Evolutionary conservation across 2,329 filamentous ascomycete genomes (phyloP).

Genomic region (Trichophyton mentagrophytes): DNA sequence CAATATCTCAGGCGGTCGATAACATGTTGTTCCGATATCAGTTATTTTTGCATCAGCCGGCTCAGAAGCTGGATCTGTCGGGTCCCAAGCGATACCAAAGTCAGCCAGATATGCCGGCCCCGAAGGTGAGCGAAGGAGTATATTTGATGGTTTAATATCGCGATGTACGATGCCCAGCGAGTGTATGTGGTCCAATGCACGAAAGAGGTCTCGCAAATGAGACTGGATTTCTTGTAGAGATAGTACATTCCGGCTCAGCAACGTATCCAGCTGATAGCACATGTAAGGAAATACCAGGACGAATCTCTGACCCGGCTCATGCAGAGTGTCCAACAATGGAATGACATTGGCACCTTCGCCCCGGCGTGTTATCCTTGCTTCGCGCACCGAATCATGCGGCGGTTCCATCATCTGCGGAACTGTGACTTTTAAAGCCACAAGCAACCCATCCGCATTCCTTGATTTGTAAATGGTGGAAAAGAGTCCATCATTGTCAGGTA

Average conservation of each 20-base stretch:
- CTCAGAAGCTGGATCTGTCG: slow-evolving; percentile 47
- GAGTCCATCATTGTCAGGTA: slow-evolving; percentile 52
- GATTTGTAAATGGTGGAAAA: slow-evolving; percentile 76
- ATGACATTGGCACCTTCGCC: slow-evolving; percentile 36
- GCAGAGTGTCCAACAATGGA: slow-evolving; percentile 58
- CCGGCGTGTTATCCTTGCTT: slow-evolving; percentile 58
- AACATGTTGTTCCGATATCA: slow-evolving; percentile 85
- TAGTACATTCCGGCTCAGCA: slow-evolving; percentile 38
- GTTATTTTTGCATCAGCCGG: slow-evolving; percentile 59
- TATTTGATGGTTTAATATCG: slow-evolving; percentile 85
- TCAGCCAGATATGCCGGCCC: slow-evolving; percentile 73
- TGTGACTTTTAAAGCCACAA: slow-evolving; percentile 75
- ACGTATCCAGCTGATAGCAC: slow-evolving; percentile 55
- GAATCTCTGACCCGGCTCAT: slow-evolving; percentile 55
- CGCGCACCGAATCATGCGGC: slow-evolving; percentile 71
- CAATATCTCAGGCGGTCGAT: slow-evolving; percentile 77
- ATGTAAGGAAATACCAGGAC: slow-evolving; percentile 79
- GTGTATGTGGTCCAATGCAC: slow-evolving; percentile 61
- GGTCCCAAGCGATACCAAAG: slow-evolving; percentile 84
- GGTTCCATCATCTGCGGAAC: slow-evolving; percentile 57
- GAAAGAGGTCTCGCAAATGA: slow-evolving; percentile 56
- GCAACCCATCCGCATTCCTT: slow-evolving; percentile 27
- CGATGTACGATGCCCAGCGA: slow-evolving; percentile 69
- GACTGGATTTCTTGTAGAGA: slow-evolving; percentile 29
- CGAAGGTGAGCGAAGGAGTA: slow-evolving; percentile 54